Conservation (phyloP, 75 land plant species). For the Sequoiadendron giganteum region DNA sequence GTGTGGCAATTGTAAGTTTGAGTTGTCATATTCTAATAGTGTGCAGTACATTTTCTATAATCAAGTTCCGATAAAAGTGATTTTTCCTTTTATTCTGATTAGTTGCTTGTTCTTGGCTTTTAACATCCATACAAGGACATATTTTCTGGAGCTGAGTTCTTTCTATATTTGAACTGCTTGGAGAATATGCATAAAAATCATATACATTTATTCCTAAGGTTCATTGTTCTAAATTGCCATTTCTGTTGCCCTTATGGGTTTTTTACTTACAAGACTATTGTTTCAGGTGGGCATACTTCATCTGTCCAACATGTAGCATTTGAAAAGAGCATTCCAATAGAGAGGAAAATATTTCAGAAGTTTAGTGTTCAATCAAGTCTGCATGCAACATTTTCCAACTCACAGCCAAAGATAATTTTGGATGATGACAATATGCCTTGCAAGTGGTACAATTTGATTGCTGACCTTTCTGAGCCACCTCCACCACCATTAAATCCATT, state of each 20-base stretch:
- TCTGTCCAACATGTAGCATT: background rate
- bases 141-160: background rate
- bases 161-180: background rate
- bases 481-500: constrained; percentile 57
- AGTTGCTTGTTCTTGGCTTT: background rate
- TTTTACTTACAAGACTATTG: background rate
- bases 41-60: background rate
- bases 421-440: constrained; percentile 32
- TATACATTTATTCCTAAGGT: background rate
- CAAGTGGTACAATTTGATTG: constrained; percentile 46
- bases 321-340: background rate
- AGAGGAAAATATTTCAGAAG: background rate
- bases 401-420: constrained; percentile 16
- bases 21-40: background rate
- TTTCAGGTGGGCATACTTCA: background rate
- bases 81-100: background rate
- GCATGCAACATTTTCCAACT: background rate
- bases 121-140: background rate
- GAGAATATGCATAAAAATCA: background rate
- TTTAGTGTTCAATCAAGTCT: background rate
- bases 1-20: background rate
- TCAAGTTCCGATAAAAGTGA: background rate
- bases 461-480: constrained; percentile 37
- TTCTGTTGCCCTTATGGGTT: background rate
- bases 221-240: background rate